Base-by-base conservation (phyloP, 441 rosid species). In the Syzygium malaccense region DNA sequence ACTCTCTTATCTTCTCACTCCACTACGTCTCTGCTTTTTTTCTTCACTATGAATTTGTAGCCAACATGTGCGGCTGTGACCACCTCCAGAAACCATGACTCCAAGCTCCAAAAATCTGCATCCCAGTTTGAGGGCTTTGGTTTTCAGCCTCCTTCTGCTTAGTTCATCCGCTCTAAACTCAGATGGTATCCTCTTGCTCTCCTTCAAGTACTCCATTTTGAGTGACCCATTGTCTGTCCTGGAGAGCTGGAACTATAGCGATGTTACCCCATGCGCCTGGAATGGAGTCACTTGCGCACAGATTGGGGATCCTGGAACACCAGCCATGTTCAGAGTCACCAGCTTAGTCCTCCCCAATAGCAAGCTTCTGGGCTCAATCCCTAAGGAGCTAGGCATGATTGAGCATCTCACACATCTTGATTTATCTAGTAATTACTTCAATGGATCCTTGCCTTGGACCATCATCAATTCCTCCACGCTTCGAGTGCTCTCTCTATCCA, bases 211-310 rank as follows among this genome's bases (percentile, higher is more conserved):
- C 71, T 93, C 97, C 20, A 94, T 95, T 88, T 92, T 97, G 33
- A 91, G 89, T 7, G 99, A 98, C 92, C 99, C 98, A 6, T 83
- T 93, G 79, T 92, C 93, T 4, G 96, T 92, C 87, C 90, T 98
- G 45, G 86, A 91, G 41, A 91, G 86, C 90, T 98, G 99, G 99
- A 95, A 95, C 95, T 96, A 95, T 25, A 93, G 93, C 49, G 99
- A 96, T 23, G 91, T n/a, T 86, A 94, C 95, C 14, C 99, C 99
- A 37, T 96, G 98, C 88, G 91, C 95, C 3, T 96, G 99, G 99
- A 92, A 88, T 13, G 99, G 99, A 80, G 95, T 97, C 11, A 92
- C 93, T 4, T 97, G 99, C 90, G 83, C 93, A 13, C 89, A 89
- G 87, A 89, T 93, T 54, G 95, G 92, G 33, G 49, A 7, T 55